Evolutionary conservation across 306 rosid genomes (phyloP).

Genomic region (Corylus americana): DNA sequence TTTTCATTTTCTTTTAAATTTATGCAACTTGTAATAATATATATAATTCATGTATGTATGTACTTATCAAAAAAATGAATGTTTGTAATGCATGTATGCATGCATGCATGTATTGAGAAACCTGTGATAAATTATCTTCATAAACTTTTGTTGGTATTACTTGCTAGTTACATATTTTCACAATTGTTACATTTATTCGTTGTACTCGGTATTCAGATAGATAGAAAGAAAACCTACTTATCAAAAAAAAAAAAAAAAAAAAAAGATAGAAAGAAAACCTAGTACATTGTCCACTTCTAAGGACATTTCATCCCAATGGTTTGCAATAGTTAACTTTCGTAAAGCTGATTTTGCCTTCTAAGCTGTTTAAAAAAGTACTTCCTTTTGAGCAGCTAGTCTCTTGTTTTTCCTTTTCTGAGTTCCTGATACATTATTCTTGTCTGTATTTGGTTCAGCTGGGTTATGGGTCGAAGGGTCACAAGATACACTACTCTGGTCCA

Average conservation of each 20-base stretch:
- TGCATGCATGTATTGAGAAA: too few species aligned
- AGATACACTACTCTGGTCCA: slow-evolving; percentile 97
- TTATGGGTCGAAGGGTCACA: slow-evolving; percentile 90
- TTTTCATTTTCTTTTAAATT: not conserved
- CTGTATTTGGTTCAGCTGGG: slow-evolving; percentile 57
- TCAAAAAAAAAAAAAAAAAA: too few species aligned
- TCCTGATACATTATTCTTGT: slow-evolving; percentile 7
- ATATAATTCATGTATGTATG: not conserved
- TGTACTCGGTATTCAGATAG: not conserved
- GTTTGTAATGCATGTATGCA: too few species aligned
- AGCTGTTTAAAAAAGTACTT: not conserved
- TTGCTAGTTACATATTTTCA: not conserved
- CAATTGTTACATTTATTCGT: not conserved
- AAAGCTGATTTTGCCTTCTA: not conserved
- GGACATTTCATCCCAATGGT: not conserved
- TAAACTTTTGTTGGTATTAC: not conserved
- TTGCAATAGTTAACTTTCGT: not conserved
- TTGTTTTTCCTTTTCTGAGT: not conserved
- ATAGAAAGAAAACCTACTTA: not conserved
- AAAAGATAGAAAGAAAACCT: not conserved
- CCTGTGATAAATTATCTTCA: not conserved
- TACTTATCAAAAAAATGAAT: too few species aligned
- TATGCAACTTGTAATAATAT: not conserved
- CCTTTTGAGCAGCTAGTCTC: not conserved
- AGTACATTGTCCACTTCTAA: not conserved